These are phyloP conservation scores for Cicer cuneatum DNA, from an alignment of 306 rosid species.

Conservation along the genomic window DNA sequence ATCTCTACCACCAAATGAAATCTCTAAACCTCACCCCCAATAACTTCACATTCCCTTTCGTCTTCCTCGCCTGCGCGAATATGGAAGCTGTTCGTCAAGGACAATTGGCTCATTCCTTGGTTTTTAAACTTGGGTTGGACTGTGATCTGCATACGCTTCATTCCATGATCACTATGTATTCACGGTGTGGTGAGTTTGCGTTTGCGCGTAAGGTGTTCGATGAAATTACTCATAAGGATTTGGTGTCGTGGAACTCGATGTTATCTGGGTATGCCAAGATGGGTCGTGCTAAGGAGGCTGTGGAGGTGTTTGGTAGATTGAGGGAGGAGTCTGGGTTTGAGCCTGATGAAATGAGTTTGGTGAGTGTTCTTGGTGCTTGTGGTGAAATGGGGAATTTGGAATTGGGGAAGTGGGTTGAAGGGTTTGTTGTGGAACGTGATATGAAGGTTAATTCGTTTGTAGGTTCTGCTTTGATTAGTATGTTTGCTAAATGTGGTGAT, in stretches of 20 bases:
- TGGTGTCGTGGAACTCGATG: constrained; percentile 92
- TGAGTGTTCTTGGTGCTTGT: constrained; percentile 80
- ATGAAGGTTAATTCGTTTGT: constrained; percentile 63
- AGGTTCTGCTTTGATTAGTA: constrained; percentile 84
- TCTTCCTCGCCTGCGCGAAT: constrained; percentile 79
- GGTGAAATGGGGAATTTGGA: constrained; percentile 78
- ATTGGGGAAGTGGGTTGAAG: constrained; percentile 79
- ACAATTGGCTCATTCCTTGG: constrained; percentile 58
- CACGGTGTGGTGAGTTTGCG: constrained; percentile 56
- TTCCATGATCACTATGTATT: constrained; percentile 73
- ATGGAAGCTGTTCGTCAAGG: constrained; percentile 52
- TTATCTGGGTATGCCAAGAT: constrained; percentile 75
- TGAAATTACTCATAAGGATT: constrained; percentile 69
- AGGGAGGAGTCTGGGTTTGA: constrained; percentile 61
- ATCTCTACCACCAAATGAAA: constrained; percentile 65
- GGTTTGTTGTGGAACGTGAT: constrained; percentile 59
- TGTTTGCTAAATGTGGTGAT: constrained; percentile 84
- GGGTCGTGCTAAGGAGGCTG: constrained; percentile 68
- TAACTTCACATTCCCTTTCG: constrained; percentile 80
- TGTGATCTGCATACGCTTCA: constrained; percentile 65
- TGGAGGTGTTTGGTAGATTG: constrained; percentile 68
- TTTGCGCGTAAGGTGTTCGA: constrained; percentile 80
- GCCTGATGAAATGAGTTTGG: constrained; percentile 80
- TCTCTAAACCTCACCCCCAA: constrained; percentile 50
- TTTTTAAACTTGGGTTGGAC: constrained; percentile 60